Percentiles rank a stretch among this genome's conserved stretches.
phyloP scores from a whole-genome alignment of 805 yeast genomes.

The Ogataea methanolica region DNA sequence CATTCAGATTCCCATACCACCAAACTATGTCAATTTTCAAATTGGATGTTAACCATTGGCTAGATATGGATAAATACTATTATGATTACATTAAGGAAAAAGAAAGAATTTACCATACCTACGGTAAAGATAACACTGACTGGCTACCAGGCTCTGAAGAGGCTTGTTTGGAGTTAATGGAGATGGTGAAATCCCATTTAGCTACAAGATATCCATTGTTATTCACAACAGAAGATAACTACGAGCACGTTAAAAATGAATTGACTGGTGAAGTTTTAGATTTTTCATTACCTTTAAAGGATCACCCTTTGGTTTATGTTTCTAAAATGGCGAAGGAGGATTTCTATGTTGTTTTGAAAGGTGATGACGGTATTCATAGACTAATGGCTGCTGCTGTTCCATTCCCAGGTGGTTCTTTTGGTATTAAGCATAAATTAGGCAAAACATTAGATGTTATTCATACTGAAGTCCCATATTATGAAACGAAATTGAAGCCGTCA shows the following conservation, averaged over 20 bases:
- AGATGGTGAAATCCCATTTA: slow-evolving; percentile 56
- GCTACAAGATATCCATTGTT: slow-evolving; percentile 56
- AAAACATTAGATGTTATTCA: slow-evolving; percentile 60
- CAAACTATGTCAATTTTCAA: slow-evolving; percentile 74
- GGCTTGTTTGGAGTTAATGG: slow-evolving; percentile 60
- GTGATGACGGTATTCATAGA: slow-evolving; percentile 54
- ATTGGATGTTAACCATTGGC: slow-evolving; percentile 71
- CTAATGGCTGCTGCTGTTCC: slow-evolving; percentile 73
- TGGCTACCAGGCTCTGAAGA: slow-evolving; percentile 63
- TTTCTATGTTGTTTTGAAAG: slow-evolving; percentile 57
- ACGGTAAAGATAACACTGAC: slow-evolving; percentile 59
- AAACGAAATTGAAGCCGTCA: slow-evolving; percentile 57
- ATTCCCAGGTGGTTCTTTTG: slow-evolving; percentile 75
- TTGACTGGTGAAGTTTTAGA: slow-evolving; percentile 60
- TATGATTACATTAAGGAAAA: slow-evolving; percentile 63
- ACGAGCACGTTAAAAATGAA: slow-evolving; percentile 52
- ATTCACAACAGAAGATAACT: slow-evolving; percentile 47
- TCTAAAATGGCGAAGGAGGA: slow-evolving; percentile 74
- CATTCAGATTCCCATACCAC: slow-evolving; percentile 76
- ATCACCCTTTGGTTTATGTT: slow-evolving; percentile 58
- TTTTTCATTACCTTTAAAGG: slow-evolving; percentile 53
- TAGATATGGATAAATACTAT: slow-evolving; percentile 76
- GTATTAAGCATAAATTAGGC: slow-evolving; percentile 56
- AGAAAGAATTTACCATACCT: slow-evolving; percentile 49
- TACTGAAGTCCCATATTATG: slow-evolving; percentile 64